Percentiles rank a stretch among this genome's conserved stretches.
Evolutionary conservation across 116 monocot genomes (phyloP).

Genomic region (Posidonia oceanica): DNA sequence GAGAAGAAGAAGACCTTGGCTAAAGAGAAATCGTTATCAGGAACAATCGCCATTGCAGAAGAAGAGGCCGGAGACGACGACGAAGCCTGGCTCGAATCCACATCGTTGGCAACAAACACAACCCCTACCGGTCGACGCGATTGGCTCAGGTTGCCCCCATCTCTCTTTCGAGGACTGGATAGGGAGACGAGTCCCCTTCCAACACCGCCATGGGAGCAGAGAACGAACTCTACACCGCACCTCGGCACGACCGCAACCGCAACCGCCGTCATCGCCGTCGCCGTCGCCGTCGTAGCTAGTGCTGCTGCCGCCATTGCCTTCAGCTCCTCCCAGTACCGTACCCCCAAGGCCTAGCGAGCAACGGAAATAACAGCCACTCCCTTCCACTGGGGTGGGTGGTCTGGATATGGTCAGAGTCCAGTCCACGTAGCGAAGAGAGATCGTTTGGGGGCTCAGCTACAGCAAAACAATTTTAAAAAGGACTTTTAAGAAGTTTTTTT

Average conservation of each 20-base stretch:
- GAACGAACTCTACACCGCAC: background rate
- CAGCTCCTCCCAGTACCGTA: background rate
- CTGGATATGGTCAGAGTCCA: background rate
- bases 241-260: background rate
- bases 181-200: background rate
- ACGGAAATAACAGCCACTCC: background rate
- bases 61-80: constrained; percentile 15
- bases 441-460: too few species aligned
- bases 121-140: constrained; percentile 7
- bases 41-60: constrained; percentile 24
- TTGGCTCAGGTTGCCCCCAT: background rate
- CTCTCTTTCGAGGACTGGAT: background rate
- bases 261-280: background rate
- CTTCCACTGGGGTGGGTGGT: background rate
- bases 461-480: too few species aligned
- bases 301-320: background rate
- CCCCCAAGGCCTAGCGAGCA: background rate
- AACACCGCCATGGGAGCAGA: background rate
- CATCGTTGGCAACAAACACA: constrained; percentile 31
- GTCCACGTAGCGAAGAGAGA: background rate
- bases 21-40: constrained; percentile 56
- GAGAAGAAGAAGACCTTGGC: constrained; percentile 37
- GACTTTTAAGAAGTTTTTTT: too few species aligned
- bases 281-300: background rate
- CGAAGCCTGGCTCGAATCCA: constrained; percentile 38